A percentile compares a stretch with the other conserved stretches of the same genome.
phyloP scores from a whole-genome alignment of 176 grass and related monocot genomes.

The Areca catechu region DNA sequence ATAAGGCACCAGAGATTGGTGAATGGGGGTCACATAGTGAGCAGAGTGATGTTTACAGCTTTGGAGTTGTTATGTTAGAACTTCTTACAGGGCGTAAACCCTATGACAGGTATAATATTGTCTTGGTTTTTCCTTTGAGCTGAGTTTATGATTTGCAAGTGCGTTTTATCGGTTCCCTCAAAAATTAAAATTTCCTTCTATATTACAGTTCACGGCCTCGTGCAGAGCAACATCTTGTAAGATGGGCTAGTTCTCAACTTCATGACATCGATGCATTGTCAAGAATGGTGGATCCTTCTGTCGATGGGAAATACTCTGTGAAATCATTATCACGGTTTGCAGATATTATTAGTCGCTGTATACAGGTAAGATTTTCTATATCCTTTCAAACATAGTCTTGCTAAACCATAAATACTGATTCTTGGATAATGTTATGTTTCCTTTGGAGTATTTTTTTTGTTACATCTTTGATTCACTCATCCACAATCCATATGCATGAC shows the following conservation, averaged over 20 bases:
- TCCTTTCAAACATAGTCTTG: background rate
- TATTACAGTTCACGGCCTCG: conserved; percentile 46
- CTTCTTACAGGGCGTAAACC: conserved; percentile 76
- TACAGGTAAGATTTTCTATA: conserved; percentile 31
- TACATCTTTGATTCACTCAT: too few relatives aligned
- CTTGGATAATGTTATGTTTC: background rate
- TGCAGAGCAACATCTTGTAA: conserved; percentile 61
- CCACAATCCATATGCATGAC: too few relatives aligned
- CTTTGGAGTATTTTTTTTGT: background rate
- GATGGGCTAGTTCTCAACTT: conserved; percentile 69
- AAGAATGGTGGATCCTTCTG: conserved; percentile 60
- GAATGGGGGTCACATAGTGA: conserved; percentile 38
- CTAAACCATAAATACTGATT: background rate
- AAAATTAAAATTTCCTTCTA: too few relatives aligned
- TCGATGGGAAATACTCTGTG: conserved; percentile 41
- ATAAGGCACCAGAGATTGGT: conserved; percentile 70
- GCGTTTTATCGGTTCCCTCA: background rate
- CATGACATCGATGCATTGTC: conserved; percentile 69
- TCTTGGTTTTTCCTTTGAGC: background rate
- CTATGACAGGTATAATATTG: conserved; percentile 56
- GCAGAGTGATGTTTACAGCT: conserved; percentile 80
- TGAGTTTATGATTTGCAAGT: background rate
- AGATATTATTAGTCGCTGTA: conserved; percentile 72
- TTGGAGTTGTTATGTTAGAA: conserved; percentile 85
- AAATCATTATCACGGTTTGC: conserved; percentile 64